These are phyloP conservation scores for Symbiodinium natans DNA, from an alignment of 73 alveolate genomes.

Conservation along the genomic window DNA sequence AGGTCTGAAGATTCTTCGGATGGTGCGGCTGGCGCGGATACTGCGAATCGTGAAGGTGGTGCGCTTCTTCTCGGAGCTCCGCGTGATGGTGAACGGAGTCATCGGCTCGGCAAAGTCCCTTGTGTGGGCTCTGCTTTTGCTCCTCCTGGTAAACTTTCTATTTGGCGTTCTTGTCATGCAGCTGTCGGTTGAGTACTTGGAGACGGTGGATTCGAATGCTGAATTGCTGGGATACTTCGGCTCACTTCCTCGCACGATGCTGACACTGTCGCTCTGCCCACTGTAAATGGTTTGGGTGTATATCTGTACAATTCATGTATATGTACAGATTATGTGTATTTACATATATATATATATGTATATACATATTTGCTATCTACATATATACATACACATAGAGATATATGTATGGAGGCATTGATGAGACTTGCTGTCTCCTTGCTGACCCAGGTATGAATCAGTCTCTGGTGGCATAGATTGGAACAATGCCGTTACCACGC, in stretches of 20 bases:
- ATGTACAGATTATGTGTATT: too few species aligned
- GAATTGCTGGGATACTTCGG: slow-evolving; percentile 24
- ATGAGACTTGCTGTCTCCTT: too few species aligned
- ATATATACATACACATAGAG: too few species aligned
- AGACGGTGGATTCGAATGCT: background rate
- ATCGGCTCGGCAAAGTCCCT: slow-evolving; percentile 83
- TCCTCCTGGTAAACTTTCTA: slow-evolving; percentile 46
- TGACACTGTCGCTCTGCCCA: slow-evolving; percentile 12
- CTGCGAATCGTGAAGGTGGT: slow-evolving; percentile 84
- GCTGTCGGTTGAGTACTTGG: slow-evolving; percentile 67
- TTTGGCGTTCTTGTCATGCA: slow-evolving; percentile 74
- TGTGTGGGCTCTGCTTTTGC: slow-evolving; percentile 75
- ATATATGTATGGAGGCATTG: too few species aligned
- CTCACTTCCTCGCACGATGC: slow-evolving; percentile 55
- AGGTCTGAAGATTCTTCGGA: slow-evolving; percentile 80
- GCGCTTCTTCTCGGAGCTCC: slow-evolving; percentile 83
- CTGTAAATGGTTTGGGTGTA: background rate
- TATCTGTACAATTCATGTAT: background rate
- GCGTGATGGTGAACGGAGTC: slow-evolving; percentile 85
- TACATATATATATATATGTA: too few species aligned
- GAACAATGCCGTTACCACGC: slow-evolving; percentile 55
- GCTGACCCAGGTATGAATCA: slow-evolving; percentile 33
- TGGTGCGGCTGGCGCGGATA: slow-evolving; percentile 89
- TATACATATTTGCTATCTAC: too few species aligned
- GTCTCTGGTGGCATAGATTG: slow-evolving; percentile 84